Conservation (phyloP, 106 monocot species). For the Ottelia alismoides region DNA sequence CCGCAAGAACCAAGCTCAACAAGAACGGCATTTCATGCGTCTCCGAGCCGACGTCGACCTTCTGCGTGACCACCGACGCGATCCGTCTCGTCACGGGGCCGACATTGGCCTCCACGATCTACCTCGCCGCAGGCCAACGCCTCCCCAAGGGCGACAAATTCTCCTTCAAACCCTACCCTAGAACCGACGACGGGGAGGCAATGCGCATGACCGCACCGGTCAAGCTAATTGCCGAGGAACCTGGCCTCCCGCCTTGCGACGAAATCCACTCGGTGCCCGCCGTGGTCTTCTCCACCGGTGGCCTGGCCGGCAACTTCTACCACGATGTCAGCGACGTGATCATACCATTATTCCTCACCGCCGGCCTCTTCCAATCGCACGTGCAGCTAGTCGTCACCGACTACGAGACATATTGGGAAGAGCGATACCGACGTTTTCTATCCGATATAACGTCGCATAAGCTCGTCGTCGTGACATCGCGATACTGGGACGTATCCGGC, state of each 20-base stretch:
- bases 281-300: constrained; percentile 35
- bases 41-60: constrained; percentile 23
- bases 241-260: constrained; percentile 21
- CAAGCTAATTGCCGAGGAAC: background rate
- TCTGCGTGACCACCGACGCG: constrained; percentile 19
- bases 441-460: constrained; percentile 6
- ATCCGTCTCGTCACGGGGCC: constrained; percentile 15
- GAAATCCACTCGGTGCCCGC: constrained; percentile 22
- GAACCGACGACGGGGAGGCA: constrained; percentile 21
- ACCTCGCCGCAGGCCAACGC: constrained; percentile 10
- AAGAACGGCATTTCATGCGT: constrained; percentile 24
- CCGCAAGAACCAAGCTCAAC: constrained; percentile 6
- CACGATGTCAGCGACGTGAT: constrained; percentile 44
- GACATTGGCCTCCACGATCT: constrained; percentile 6
- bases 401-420: constrained; percentile 15
- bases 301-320: constrained; percentile 43
- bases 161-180: constrained; percentile 19
- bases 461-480: constrained; percentile 4
- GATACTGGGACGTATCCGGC: background rate
- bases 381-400: constrained; percentile 25
- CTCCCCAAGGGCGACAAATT: background rate
- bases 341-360: constrained; percentile 36
- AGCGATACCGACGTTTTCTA: constrained; percentile 20
- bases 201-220: constrained; percentile 27
- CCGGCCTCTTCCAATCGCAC: constrained; percentile 11